phyloP scores from a whole-genome alignment of 257 asterid genomes.

The Gentiana dahurica region DNA sequence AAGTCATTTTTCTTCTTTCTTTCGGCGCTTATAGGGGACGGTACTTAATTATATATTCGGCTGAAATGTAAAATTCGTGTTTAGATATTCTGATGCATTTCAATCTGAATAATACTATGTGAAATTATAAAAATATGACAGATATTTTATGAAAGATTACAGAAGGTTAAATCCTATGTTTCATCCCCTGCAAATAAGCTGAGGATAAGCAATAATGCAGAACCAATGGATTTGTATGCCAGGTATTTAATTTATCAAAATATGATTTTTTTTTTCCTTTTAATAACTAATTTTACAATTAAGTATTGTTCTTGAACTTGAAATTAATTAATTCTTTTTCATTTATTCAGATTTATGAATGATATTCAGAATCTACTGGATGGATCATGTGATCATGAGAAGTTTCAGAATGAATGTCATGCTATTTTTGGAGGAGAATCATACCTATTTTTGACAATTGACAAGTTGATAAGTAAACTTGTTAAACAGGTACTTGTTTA shows the following conservation, averaged over 20 bases:
- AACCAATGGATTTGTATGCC: constrained; percentile 52
- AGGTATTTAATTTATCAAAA: constrained; percentile 28
- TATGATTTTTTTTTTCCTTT: neutral
- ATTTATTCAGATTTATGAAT: constrained; percentile 55
- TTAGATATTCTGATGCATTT: too few species aligned
- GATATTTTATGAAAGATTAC: constrained; percentile 83
- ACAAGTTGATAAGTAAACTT: constrained; percentile 84
- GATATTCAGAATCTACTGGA: constrained; percentile 62
- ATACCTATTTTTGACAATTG: constrained; percentile 72
- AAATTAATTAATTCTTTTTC: constrained; percentile 6
- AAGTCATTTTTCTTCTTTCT: neutral
- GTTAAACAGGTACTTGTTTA: constrained; percentile 53
- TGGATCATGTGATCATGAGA: constrained; percentile 76
- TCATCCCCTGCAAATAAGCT: constrained; percentile 65
- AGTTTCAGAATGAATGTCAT: constrained; percentile 91
- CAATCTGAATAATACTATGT: too few species aligned
- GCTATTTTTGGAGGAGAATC: constrained; percentile 88
- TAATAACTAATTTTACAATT: constrained; percentile 8
- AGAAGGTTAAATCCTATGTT: constrained; percentile 61
- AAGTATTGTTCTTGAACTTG: constrained; percentile 7
- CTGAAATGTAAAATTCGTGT: neutral
- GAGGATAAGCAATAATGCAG: constrained; percentile 42
- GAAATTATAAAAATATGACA: constrained; percentile 17
- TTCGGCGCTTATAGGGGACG: neutral
- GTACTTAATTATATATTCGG: neutral